Conservation (phyloP, 2,329 filamentous ascomycete genomes). For the Ceratocystis albifundus region DNA sequence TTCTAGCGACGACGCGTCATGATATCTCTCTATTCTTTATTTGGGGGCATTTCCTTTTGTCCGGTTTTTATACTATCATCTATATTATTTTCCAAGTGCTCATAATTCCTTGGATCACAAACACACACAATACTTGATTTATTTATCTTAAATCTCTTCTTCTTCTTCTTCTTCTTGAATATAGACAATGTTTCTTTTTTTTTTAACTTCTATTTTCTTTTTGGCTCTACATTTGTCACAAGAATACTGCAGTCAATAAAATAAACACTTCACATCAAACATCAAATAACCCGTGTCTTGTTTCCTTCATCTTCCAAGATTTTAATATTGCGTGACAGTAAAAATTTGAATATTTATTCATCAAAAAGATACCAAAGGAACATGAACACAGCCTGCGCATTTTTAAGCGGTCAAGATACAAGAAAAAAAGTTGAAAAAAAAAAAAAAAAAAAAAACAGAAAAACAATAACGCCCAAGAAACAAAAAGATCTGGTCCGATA, state of each 20-base stretch:
- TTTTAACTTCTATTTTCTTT: too few relatives aligned
- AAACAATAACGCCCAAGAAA: constrained; percentile 4
- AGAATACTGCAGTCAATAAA: not conserved
- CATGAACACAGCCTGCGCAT: constrained; percentile 6
- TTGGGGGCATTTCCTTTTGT: not conserved
- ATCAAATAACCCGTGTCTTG: not conserved
- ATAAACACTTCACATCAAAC: not conserved
- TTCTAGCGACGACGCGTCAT: constrained; percentile 4
- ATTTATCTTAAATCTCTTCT: not conserved
- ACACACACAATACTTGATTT: too few relatives aligned
- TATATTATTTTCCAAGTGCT: not conserved
- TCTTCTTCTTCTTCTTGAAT: not conserved
- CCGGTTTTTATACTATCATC: not conserved
- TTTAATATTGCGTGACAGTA: not conserved
- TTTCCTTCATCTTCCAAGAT: not conserved
- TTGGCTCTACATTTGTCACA: not conserved
- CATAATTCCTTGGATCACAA: too few relatives aligned
- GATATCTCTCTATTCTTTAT: constrained; percentile 2
- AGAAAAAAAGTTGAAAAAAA: not conserved
- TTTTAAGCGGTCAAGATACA: constrained; percentile 2
- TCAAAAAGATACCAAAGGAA: constrained; percentile 11
- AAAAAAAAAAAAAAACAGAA: not conserved
- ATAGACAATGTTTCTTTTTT: not conserved
- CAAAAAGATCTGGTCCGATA: not conserved
- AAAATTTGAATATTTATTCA: not conserved